phyloP scores from a whole-genome alignment of 2,329 filamentous ascomycete genomes.

The Fusarium tupiense region DNA sequence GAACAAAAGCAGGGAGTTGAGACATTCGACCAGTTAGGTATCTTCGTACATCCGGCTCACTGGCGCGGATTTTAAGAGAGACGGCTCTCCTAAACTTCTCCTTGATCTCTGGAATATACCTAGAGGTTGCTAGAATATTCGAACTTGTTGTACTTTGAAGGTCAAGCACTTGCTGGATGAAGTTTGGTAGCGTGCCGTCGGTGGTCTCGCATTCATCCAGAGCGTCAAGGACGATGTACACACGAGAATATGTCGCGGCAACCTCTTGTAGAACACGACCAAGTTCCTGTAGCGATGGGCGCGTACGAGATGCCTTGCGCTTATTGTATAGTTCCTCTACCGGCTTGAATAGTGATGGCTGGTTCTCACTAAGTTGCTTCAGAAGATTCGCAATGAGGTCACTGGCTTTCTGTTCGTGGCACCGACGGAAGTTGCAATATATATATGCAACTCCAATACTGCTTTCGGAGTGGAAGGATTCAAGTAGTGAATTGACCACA shows the following conservation, averaged over 20 bases:
- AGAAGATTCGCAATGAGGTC: background rate
- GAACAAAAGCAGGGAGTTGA: background rate
- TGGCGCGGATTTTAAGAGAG: background rate
- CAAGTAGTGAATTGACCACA: background rate
- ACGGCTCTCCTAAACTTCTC: background rate
- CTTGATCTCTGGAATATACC: background rate
- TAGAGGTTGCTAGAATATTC: slow-evolving; percentile 1
- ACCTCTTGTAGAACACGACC: background rate
- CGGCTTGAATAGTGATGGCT: background rate
- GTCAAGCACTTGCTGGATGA: background rate
- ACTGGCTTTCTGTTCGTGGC: background rate
- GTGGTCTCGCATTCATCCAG: background rate
- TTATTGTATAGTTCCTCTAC: background rate
- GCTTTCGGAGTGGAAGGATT: background rate
- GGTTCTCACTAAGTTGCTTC: background rate
- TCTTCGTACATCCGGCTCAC: background rate
- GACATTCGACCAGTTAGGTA: background rate
- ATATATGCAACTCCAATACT: background rate
- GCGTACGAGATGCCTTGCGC: background rate
- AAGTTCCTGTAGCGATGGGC: background rate
- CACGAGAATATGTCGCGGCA: background rate
- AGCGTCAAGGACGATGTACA: background rate
- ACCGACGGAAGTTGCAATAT: background rate
- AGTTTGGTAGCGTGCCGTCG: background rate
- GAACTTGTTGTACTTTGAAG: background rate